Evolutionary conservation across 345 rosid genomes (phyloP).

Genomic region (Eucalyptus tenuipes): DNA sequence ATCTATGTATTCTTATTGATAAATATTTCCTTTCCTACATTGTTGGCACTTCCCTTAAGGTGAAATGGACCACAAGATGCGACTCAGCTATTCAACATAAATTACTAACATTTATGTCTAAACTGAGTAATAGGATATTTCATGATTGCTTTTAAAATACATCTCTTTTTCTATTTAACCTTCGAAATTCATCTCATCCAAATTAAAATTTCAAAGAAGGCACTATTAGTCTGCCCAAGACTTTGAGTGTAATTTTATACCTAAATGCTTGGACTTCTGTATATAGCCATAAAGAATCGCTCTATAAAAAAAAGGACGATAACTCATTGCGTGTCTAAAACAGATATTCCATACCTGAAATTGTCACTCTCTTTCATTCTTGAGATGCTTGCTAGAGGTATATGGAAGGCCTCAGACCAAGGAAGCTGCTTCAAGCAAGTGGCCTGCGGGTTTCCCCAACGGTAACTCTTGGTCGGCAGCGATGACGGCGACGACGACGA

Average conservation of each 20-base stretch:
- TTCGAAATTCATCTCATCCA: background rate
- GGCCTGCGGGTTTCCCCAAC: conserved; percentile 77
- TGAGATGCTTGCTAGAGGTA: conserved; percentile 35
- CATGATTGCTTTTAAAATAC: background rate
- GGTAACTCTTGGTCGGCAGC: conserved; percentile 12
- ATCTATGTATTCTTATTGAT: background rate
- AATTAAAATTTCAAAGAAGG: background rate
- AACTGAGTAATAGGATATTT: background rate
- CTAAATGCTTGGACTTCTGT: background rate
- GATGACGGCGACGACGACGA: background rate
- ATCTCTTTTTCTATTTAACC: background rate
- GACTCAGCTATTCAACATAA: background rate
- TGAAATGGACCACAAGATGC: background rate
- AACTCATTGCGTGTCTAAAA: background rate
- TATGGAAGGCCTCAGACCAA: conserved; percentile 70
- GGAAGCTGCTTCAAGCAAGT: conserved; percentile 35
- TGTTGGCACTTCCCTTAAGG: background rate
- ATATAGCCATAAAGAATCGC: background rate
- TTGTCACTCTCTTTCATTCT: conserved; percentile 5
- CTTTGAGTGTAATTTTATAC: background rate
- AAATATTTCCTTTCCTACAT: background rate
- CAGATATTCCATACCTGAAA: conserved; percentile 22
- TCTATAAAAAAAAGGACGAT: background rate
- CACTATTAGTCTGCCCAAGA: background rate
- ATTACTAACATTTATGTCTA: background rate